phyloP scores from a whole-genome alignment of 257 asterid genomes.

The Solanum dulcamara region DNA sequence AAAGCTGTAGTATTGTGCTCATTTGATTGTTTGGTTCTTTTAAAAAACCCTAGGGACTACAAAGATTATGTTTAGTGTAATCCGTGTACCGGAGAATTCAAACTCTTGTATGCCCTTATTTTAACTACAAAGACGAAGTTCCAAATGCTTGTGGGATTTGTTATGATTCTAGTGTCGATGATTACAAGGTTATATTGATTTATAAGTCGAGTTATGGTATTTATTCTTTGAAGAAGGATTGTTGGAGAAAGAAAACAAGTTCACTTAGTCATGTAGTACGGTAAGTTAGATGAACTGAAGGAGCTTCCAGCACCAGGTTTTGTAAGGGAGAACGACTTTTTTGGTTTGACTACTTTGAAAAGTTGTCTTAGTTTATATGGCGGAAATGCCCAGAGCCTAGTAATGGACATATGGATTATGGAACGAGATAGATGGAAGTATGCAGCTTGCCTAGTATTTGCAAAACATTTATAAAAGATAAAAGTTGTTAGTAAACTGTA shows the following conservation, averaged over 20 bases:
- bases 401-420: background rate
- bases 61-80: background rate
- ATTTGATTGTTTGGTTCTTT: background rate
- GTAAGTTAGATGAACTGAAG: background rate
- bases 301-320: background rate
- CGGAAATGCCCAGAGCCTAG: accelerated
- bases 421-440: background rate
- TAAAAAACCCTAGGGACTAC: background rate
- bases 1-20: background rate
- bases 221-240: background rate
- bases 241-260: background rate
- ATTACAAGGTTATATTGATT: no score
- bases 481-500: no score
- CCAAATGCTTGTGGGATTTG: background rate
- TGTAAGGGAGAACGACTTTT: background rate
- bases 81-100: background rate
- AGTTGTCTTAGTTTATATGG: background rate
- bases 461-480: background rate
- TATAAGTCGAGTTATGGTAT: no score
- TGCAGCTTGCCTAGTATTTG: background rate
- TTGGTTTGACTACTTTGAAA: background rate
- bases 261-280: no score
- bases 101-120: background rate
- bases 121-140: no score
- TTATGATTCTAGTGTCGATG: background rate